Percentiles rank a stretch among this genome's conserved stretches.
Evolutionary conservation across 2,329 filamentous ascomycete species (phyloP).

Genomic region (Capronia epimyces): DNA sequence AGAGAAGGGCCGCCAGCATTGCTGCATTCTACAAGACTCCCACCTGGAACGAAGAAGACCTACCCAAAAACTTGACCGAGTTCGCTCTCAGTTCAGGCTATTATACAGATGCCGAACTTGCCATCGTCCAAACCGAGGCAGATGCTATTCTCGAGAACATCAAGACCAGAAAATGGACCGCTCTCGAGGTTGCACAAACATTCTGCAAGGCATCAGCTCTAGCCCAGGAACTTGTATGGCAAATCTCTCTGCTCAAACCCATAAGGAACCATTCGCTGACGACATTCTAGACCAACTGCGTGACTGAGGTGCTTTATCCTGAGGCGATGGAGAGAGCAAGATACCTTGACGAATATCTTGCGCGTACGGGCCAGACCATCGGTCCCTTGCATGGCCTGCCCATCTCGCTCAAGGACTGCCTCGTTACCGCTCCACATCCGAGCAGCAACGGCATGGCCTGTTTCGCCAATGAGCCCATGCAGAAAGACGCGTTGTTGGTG

Average conservation of each 20-base stretch:
- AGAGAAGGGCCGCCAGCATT: slow-evolving; percentile 28
- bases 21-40: slow-evolving; percentile 27
- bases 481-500: slow-evolving; percentile 33
- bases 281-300: slow-evolving; percentile 50
- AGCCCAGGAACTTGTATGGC: slow-evolving; percentile 41
- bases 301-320: slow-evolving; percentile 54
- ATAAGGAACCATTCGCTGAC: background rate
- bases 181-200: slow-evolving; percentile 50
- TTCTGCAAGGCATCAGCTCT: slow-evolving; percentile 48
- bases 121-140: slow-evolving; percentile 43
- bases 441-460: slow-evolving; percentile 36
- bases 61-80: slow-evolving; percentile 27
- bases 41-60: slow-evolving; percentile 20
- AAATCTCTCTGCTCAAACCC: background rate
- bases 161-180: slow-evolving; percentile 42
- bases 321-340: slow-evolving; percentile 49
- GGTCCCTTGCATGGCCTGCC: slow-evolving; percentile 61
- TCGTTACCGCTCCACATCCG: slow-evolving; percentile 30
- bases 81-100: slow-evolving; percentile 48
- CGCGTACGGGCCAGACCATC: slow-evolving; percentile 41
- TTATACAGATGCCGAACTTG: slow-evolving; percentile 51
- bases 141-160: slow-evolving; percentile 35
- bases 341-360: slow-evolving; percentile 49
- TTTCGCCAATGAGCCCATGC: slow-evolving; percentile 34
- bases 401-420: slow-evolving; percentile 53